phyloP scores from a whole-genome alignment of 2,329 filamentous ascomycete species.

The Triangularia verruculosa region DNA sequence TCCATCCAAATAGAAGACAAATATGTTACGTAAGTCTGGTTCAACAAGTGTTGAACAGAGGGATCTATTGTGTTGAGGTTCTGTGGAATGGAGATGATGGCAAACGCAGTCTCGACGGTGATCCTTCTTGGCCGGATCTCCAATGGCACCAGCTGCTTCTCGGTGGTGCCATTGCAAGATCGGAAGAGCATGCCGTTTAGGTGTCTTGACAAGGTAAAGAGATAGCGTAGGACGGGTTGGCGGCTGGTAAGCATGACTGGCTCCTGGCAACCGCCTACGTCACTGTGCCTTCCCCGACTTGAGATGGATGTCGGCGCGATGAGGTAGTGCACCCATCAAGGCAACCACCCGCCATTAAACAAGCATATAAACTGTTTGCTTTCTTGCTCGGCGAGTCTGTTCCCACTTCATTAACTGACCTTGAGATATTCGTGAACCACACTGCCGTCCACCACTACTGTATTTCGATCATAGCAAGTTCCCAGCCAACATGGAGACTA shows the following conservation, averaged over 20 bases:
- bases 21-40: background rate
- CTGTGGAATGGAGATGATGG: background rate
- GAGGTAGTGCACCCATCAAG: background rate
- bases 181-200: background rate
- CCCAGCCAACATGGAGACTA: constrained; percentile 56
- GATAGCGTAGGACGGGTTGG: background rate
- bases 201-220: background rate
- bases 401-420: background rate
- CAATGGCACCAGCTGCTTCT: background rate
- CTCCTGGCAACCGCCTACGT: background rate
- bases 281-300: background rate
- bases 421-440: background rate
- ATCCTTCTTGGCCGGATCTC: background rate
- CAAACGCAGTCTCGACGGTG: background rate
- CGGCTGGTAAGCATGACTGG: background rate
- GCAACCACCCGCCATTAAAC: background rate
- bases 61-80: background rate
- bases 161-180: background rate
- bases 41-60: background rate
- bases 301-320: constrained; percentile 2
- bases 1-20: background rate
- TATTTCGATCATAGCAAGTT: background rate
- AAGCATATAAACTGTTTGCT: background rate
- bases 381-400: background rate
- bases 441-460: background rate